A percentile compares a stretch with the other conserved stretches of the same genome.
phyloP scores from a whole-genome alignment of 2,329 filamentous ascomycete genomes.

The Xylariomycetidae sp. region DNA sequence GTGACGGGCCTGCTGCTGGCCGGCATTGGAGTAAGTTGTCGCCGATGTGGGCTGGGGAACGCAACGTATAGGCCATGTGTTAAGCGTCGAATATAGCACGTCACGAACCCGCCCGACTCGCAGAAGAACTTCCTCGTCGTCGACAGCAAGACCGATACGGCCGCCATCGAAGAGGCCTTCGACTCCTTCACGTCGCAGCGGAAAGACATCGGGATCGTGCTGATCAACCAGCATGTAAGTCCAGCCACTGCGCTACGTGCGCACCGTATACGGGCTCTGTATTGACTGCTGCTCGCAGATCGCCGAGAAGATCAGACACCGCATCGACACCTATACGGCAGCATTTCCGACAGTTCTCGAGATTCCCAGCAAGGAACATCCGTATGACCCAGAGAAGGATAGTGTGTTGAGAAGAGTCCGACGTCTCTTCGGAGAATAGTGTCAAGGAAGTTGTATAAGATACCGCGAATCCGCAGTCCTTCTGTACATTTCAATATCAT shows the following conservation, averaged over 20 bases:
- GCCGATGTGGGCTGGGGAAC: no score
- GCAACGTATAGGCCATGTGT: no score
- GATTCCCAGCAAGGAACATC: conserved; percentile 98
- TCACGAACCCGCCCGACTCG: conserved; percentile 78
- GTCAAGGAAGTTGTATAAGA: neutral
- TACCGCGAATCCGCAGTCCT: conserved; percentile 3
- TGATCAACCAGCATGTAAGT: conserved; percentile 95
- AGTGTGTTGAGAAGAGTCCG: conserved; percentile 86
- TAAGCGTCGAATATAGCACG: conserved; percentile 78
- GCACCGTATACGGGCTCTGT: neutral
- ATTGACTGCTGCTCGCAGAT: conserved; percentile 49
- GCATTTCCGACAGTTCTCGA: conserved; percentile 95
- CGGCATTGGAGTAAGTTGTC: conserved; percentile 70
- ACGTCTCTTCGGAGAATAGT: conserved; percentile 60
- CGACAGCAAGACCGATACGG: conserved; percentile 84
- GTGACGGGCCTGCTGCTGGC: conserved; percentile 93
- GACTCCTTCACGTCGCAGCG: conserved; percentile 80
- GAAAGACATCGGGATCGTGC: conserved; percentile 92
- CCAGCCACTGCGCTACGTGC: neutral
- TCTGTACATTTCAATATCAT: no score
- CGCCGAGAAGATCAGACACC: conserved; percentile 86
- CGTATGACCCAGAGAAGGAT: conserved; percentile 98
- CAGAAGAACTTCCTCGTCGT: conserved; percentile 99
- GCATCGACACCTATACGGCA: conserved; percentile 85
- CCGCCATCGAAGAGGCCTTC: conserved; percentile 84